These are phyloP conservation scores for Basidiobolus meristosporus DNA, from an alignment of 371 early-diverging fungal species.

Conservation along the genomic window DNA sequence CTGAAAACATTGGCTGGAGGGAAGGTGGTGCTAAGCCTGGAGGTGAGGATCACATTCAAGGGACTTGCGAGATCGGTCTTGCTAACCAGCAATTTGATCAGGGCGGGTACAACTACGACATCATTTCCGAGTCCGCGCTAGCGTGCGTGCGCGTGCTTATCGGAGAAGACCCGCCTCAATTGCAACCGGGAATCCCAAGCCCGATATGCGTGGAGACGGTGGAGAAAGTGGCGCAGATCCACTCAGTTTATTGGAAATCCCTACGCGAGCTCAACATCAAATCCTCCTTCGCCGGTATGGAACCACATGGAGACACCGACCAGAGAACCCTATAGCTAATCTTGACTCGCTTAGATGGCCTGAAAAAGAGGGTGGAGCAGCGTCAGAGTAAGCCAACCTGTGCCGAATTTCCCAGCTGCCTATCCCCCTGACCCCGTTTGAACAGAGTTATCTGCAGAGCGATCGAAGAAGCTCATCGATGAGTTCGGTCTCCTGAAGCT, in stretches of 20 bases:
- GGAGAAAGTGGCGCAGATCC: constrained; percentile 2
- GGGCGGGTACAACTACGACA: constrained; percentile 67
- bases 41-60: constrained; percentile 12
- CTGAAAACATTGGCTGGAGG: constrained; percentile 46
- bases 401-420: too few relatives aligned
- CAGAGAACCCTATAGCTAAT: too few relatives aligned
- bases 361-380: too few relatives aligned
- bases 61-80: too few relatives aligned
- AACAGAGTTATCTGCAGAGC: too few relatives aligned
- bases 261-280: background rate
- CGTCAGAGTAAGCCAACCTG: too few relatives aligned
- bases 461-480: too few relatives aligned
- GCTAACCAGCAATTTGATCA: background rate
- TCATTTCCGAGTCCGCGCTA: constrained; percentile 50
- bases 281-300: too few relatives aligned
- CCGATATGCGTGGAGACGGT: constrained; percentile 4
- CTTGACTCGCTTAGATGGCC: too few relatives aligned
- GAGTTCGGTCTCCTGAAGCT: too few relatives aligned
- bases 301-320: too few relatives aligned
- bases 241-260: constrained; percentile 5
- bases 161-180: constrained; percentile 10
- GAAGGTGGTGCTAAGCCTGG: constrained; percentile 52
- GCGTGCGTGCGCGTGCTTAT: constrained; percentile 57
- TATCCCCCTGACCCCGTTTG: too few relatives aligned
- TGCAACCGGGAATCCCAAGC: constrained; percentile 2